Conservation (phyloP, 2,329 filamentous ascomycete genomes). For the Scedosporium dehoogii region DNA sequence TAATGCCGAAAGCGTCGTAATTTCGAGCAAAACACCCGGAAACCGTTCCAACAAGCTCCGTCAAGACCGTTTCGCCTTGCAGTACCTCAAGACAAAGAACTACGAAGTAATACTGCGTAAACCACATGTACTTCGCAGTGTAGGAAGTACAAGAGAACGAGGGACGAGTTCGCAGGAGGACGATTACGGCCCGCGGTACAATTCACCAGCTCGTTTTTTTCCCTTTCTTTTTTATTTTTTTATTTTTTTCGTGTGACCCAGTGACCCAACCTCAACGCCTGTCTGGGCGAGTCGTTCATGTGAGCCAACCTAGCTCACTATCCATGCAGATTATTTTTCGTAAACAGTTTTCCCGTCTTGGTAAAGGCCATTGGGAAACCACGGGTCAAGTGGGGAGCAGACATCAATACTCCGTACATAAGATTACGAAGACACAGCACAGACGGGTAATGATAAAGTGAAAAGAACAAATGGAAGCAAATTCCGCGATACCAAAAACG, state of each 20-base stretch:
- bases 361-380: not conserved
- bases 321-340: not conserved
- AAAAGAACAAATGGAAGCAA: not conserved
- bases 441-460: not conserved
- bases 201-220: too few relatives aligned
- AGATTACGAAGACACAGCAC: not conserved
- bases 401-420: not conserved
- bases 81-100: too few relatives aligned
- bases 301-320: not conserved
- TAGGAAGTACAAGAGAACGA: too few relatives aligned
- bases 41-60: not conserved
- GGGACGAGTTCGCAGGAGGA: too few relatives aligned
- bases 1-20: not conserved
- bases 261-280: not conserved
- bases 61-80: too few relatives aligned
- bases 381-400: not conserved
- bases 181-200: too few relatives aligned
- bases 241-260: not conserved
- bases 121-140: too few relatives aligned
- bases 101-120: too few relatives aligned
- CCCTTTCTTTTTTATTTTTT: too few relatives aligned
- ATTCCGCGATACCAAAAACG: not conserved
- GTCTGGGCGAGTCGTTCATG: not conserved
- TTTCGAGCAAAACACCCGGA: not conserved
- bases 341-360: conserved; percentile 1